Conservation (phyloP, 257 asterid species). For the Solanum sejunctum region DNA sequence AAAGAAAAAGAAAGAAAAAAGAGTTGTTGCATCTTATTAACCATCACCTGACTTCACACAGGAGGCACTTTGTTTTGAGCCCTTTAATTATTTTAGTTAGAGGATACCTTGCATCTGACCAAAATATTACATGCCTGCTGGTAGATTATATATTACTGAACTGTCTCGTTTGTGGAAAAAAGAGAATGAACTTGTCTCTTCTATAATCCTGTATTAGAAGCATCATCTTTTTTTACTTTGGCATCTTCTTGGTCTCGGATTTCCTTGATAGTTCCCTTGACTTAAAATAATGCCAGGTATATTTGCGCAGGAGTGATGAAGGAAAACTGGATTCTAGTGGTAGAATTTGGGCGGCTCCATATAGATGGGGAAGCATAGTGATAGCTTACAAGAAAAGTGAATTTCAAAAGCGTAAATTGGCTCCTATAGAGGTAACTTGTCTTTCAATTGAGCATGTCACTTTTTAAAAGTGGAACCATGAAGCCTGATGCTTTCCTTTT, state of each 20-base stretch:
- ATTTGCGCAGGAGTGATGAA: conserved; percentile 85
- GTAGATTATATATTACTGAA: neutral
- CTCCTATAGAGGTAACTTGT: conserved; percentile 56
- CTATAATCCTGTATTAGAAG: neutral
- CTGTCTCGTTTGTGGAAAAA: neutral
- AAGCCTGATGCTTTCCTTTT: neutral
- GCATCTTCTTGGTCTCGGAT: neutral
- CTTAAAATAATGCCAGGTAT: conserved; percentile 76
- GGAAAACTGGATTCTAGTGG: conserved; percentile 73
- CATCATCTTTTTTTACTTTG: neutral
- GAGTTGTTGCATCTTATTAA: neutral
- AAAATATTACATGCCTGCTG: neutral
- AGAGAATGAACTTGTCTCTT: neutral
- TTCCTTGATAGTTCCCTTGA: conserved; percentile 20
- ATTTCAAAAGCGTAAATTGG: conserved; percentile 56
- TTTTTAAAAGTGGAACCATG: neutral
- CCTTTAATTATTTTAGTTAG: neutral
- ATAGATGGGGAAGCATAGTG: conserved; percentile 95
- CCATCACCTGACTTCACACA: neutral
- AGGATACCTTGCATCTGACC: neutral
- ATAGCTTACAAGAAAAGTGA: conserved; percentile 74
- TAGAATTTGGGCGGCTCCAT: conserved; percentile 79
- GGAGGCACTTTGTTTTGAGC: neutral
- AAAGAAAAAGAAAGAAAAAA: neutral
- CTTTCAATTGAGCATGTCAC: neutral